Base-by-base conservation (phyloP, 2,329 filamentous ascomycete species). In the Colletotrichum melonis region DNA sequence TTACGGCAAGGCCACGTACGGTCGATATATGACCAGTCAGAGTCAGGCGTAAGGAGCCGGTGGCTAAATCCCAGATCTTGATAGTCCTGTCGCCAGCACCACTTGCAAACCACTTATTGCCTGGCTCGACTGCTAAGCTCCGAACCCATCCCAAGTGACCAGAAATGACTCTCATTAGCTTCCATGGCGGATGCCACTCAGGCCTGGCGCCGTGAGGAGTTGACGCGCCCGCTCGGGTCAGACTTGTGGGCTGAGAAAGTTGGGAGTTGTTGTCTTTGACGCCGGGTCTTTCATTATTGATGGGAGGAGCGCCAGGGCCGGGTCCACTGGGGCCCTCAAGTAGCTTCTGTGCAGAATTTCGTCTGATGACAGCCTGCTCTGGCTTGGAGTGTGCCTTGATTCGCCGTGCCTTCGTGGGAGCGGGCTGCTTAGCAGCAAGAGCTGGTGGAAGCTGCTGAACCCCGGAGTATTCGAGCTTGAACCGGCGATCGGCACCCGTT, bases 161-260 rank as follows among this genome's bases (percentile, higher is more conserved):
- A 0, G 95, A 98, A 76, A 99, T 98, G 74, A 99, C 97, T 74
- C 97, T 91, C 93, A 98, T 97, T 73, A 98, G 88, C 88, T 98
- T 98, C 97, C 97, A 99, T 14, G 97, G 97, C 74, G 95, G 91
- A 82, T 99, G 97, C 97, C 97, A 99, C 72, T 98, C 93, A 1
- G 97, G 97, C 81, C 92, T 95, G 70, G 92, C 87, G 76, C 85
- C 78, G 79, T 84, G 79, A 24, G 72, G 26, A 49, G 60, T 24
- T 22, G 52, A 54, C 11, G 58, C 22, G 8, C 42, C 58, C 70
- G 76, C 75, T 49, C 77, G 79, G 54, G 79, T 77, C 38, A 82
- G 76, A 79, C 80, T 84, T 79, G 78, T 79, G 77, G 83, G 74
- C 7, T 30, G 52, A 24, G 65, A 63, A 22, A 14, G 28, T n/a